Base-by-base conservation (phyloP, 2,329 filamentous ascomycete species). In the Calonectria honghensis region DNA sequence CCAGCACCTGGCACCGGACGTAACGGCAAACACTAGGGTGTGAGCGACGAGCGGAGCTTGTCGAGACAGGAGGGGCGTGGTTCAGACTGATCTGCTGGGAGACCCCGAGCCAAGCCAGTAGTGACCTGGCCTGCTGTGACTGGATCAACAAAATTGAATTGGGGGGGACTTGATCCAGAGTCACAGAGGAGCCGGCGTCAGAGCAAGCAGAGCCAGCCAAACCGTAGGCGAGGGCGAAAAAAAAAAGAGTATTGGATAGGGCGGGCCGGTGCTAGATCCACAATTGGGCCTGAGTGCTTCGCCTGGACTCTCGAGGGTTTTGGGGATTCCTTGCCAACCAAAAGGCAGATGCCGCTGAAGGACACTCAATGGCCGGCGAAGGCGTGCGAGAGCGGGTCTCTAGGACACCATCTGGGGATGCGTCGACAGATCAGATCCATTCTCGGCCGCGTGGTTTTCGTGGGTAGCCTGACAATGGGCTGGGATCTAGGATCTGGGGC, bases 281-380 rank as follows among this genome's bases (percentile, higher is more conserved):
- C 83, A 84, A 78, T 84, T 84, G 80, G 83, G 83, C 83, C 76
- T 83, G 82, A 81, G 79, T 84, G 83, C 83, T 83, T 84, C 73
- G 70, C 71, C 76, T 79, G 77, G 76, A 45, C 72, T 68, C 76
- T 24, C 72, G 75, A 76, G 76, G 69, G 72, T 74, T 75, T 75
- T 74, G 74, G 70, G 74, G 73, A 57, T 73, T 79, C 79, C 79
- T 78, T 81, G 79, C 74, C 76, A 79, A 76, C 74, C 50, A 73
- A 70, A 69, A 64, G 68, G 71, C 79, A 79, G 73, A 77, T 68
- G 64, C 41, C 51, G 31, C 63, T 64, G 35, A n/a, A 77, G 73
- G 72, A 75, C 67, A 67, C 75, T 77, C 59, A 37, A 65, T 65
- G 64, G 67, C 73, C 68, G 66, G 73, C 68, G 65, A 74, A 68